phyloP scores from a whole-genome alignment of 306 rosid species.

The Vigna reflexopilosa region DNA sequence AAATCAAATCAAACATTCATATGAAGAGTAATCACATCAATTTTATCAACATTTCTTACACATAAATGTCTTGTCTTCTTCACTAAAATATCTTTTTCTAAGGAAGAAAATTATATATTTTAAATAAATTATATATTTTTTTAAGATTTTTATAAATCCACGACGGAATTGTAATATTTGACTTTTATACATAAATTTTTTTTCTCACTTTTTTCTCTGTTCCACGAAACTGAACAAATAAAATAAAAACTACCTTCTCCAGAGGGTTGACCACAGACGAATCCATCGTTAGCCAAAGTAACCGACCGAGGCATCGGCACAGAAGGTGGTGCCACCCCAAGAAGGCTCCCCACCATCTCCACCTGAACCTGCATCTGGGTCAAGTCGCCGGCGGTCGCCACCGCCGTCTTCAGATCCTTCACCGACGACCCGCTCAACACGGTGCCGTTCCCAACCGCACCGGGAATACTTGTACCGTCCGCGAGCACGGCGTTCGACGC shows the following conservation, averaged over 20 bases:
- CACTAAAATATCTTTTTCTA: no score
- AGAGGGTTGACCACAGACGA: constrained; percentile 52
- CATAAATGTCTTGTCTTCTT: no score
- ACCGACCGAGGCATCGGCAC: constrained; percentile 73
- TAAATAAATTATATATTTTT: no score
- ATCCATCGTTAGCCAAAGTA: constrained; percentile 75
- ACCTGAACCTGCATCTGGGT: constrained; percentile 78
- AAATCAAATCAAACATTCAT: neutral
- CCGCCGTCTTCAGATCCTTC: constrained; percentile 85
- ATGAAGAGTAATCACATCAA: no score
- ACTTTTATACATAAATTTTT: no score
- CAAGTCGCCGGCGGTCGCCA: constrained; percentile 83
- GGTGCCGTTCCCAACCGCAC: constrained; percentile 72
- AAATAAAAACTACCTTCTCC: constrained; percentile 51
- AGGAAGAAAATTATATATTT: no score
- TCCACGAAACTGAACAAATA: no score
- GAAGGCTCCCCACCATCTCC: constrained; percentile 67
- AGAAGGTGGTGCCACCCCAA: constrained; percentile 70
- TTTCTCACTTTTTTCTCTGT: no score
- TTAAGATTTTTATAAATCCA: no score
- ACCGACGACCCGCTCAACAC: constrained; percentile 64
- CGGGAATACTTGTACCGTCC: constrained; percentile 64
- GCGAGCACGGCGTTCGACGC: constrained; percentile 66
- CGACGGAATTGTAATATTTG: no score
- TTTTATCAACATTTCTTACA: no score